A percentile compares a stretch with the other conserved stretches of the same genome.
Evolutionary conservation across 306 rosid genomes (phyloP).

Genomic region (Vigna angularis): DNA sequence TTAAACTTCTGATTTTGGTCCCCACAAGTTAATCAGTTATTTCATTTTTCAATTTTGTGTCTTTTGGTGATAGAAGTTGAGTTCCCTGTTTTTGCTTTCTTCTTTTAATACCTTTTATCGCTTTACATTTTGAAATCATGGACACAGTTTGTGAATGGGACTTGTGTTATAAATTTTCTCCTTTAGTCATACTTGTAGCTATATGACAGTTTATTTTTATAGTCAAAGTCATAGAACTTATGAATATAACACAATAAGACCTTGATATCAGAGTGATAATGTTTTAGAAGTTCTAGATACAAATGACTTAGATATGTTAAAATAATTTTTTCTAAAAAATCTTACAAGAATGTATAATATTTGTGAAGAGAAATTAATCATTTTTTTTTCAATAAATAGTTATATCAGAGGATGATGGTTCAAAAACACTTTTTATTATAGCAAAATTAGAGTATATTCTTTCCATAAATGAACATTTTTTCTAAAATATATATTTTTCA

Average conservation of each 20-base stretch:
- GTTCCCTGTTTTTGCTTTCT: not conserved
- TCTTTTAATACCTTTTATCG: not conserved
- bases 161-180: not conserved
- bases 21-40: not conserved
- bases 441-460: not conserved
- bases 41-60: conserved; percentile 13
- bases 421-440: not conserved
- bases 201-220: not conserved
- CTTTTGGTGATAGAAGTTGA: not conserved
- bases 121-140: not conserved
- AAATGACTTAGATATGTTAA: not conserved
- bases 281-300: not conserved
- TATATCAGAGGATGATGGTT: not conserved
- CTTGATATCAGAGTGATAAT: not conserved
- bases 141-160: not conserved
- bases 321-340: not conserved
- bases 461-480: not conserved
- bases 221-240: not conserved
- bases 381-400: not conserved
- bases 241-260: not conserved
- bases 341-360: not conserved
- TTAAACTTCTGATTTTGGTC: not conserved
- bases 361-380: too few relatives aligned
- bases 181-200: not conserved
- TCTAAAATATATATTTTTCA: too few relatives aligned